phyloP scores from a whole-genome alignment of 768 basidiomycete genomes.

The Suillus occidentalis region DNA sequence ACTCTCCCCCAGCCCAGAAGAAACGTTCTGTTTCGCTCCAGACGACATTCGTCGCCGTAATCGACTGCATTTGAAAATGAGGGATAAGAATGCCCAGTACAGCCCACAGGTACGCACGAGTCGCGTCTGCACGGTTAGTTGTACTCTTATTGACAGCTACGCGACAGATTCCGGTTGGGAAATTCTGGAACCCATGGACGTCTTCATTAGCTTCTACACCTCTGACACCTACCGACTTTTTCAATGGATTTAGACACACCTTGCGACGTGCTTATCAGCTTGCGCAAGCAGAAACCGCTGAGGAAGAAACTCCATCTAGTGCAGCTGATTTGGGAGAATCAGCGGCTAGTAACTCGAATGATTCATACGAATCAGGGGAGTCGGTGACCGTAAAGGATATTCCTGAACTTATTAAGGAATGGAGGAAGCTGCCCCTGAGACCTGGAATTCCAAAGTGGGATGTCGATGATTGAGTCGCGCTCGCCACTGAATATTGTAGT shows the following conservation, averaged over 20 bases:
- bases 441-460: constrained; percentile 30
- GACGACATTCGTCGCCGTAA: constrained; percentile 1
- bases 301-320: neutral
- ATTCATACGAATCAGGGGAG: neutral
- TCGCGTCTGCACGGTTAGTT: neutral
- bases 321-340: neutral
- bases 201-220: neutral
- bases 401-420: constrained; percentile 7
- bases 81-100: neutral
- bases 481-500: no score
- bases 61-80: constrained; percentile 24
- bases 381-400: neutral
- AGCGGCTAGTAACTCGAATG: neutral
- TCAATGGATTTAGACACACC: neutral
- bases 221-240: neutral
- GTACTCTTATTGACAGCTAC: neutral
- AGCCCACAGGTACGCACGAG: neutral
- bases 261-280: neutral
- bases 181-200: neutral
- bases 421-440: constrained; percentile 25
- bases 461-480: neutral
- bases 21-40: constrained; percentile 30
- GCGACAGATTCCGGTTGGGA: neutral
- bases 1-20: constrained; percentile 40
- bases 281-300: neutral